Base-by-base conservation (phyloP, 2,329 filamentous ascomycete species). In the Fusarium succisae region DNA sequence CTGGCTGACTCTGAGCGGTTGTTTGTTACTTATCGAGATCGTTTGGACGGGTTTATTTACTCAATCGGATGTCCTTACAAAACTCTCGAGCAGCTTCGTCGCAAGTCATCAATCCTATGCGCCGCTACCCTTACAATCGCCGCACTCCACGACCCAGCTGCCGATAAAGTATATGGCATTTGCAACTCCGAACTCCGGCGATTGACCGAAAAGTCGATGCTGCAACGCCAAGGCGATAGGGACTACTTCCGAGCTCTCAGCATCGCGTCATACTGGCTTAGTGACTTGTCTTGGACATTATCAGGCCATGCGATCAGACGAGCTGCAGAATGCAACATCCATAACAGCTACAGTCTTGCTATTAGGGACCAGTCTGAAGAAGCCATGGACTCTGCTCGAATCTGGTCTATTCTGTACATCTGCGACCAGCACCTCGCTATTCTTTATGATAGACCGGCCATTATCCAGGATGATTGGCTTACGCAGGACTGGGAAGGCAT, bases 381-480 rank as follows among this genome's bases (percentile, higher is more conserved):
- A 35, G 84, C 84, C 0, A 83, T 84, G 69, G 88, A 91, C 66
- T 85, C 86, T 43, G 85, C 90, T 4, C 84, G 90, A 13, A 81
- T 91, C 12, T 91, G 90, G 90, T 91, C 91, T 66, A 79, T 89
- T n/a, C 80, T 89, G 0, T 91, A 90, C 61, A 87, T 91, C 6
- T 91, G 89, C 73, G 89, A 91, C 45, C 88, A 90, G 62, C 89
- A 91, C 69, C 85, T 91, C 1, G 89, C 88, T 15, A 91, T 90
- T 22, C 82, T 90, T 0, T 91, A 91, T 50, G 88, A 89, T 1
- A 83, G 90, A 5, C 87, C 88, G 2, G 86, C 88, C 0, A 86
- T 90, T 4, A 87, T 91, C 4, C 86, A 88, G 24, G 89, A 91
- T 51, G 88, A 91, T 51, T 80, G 84, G 28, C 86, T 87, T 0